Evolutionary conservation across 2,329 filamentous ascomycete species (phyloP), one percentile per base, ranked within the genome.

Genomic region (Diaporthe helianthi): DNA sequence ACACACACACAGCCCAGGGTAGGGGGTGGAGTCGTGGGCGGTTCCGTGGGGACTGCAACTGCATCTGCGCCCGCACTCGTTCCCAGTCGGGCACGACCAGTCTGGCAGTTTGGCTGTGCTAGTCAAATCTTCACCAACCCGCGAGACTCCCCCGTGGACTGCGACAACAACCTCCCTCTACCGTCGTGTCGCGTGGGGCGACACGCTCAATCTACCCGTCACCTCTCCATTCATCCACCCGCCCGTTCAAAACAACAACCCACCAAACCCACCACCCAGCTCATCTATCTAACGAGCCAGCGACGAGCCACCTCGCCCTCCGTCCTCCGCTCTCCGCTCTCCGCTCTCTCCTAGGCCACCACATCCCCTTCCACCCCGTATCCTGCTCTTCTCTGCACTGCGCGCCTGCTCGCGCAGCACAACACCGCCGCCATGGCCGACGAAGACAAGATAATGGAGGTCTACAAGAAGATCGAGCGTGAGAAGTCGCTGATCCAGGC

Each of bases 391-490:
- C 49, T 65, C 55, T 54, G 52, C 17, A 53, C 71, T 72, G 72
- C 71, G 71, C 70, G 70, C 58, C 71, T 54, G 46, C 41, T 58
- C 70, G 72, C 71, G 71, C 71, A 71, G 52, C 66, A 58, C 72
- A 74, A 69, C 75, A 74, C 78, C 77, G 79, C 80, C 82, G 83
- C 79, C 79, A 90, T 90, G 86, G 87, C 86, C 79, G 87, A 90
- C 78, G 87, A 90, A 72, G 86, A 90, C 76, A 84, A 86, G 74
- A 85, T 90, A 82, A 89, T 89, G 82, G 92, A 93, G 81, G 94
- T 99, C 83, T 90, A 92, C 83, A 92, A 91, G 85, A 98, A 99
- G 91, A 98, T 99, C 82, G 93, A 98, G 86, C 91, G 95, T 80
- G 96, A 99, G 83, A 95, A 94, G 86, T 92, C 92, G 76, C 90